Conservation (phyloP, 352 stramenopile species). For the Ophiocytium majus region DNA sequence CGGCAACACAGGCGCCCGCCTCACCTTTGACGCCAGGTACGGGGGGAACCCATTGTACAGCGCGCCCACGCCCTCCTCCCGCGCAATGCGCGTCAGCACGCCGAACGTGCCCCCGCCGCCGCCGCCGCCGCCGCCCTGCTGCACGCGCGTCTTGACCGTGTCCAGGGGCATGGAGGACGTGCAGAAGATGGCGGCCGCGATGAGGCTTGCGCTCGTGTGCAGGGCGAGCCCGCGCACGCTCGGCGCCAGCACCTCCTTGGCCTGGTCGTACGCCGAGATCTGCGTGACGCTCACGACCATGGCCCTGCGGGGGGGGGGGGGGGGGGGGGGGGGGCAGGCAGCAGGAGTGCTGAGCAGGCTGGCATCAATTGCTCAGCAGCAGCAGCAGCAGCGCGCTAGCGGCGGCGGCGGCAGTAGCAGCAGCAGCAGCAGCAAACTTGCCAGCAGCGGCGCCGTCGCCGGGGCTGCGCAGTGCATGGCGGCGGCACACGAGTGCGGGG, state of each 20-base stretch:
- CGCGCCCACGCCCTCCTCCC: slow-evolving; percentile 41
- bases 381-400: too few species aligned
- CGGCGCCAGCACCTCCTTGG: slow-evolving; percentile 50
- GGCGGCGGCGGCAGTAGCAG: too few species aligned
- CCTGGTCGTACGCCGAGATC: slow-evolving; percentile 62
- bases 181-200: slow-evolving; percentile 52
- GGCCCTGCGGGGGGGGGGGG: too few species aligned
- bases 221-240: slow-evolving; percentile 45
- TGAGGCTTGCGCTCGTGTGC: slow-evolving; percentile 49
- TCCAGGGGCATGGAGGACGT: slow-evolving; percentile 56
- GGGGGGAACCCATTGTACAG: slow-evolving; percentile 55
- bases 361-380: too few species aligned
- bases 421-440: too few species aligned
- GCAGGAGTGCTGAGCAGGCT: too few species aligned
- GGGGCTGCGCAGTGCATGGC: too few species aligned
- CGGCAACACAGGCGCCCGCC: too few species aligned
- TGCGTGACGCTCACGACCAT: slow-evolving; percentile 62
- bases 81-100: slow-evolving; percentile 40
- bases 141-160: slow-evolving; percentile 58
- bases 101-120: slow-evolving; percentile 26
- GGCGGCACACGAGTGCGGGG: too few species aligned
- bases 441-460: too few species aligned
- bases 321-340: too few species aligned
- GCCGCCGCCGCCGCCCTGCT: slow-evolving; percentile 28
- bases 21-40: slow-evolving; percentile 37